phyloP scores from a whole-genome alignment of 1,139 yeast genomes.

The Pichia sp. region DNA sequence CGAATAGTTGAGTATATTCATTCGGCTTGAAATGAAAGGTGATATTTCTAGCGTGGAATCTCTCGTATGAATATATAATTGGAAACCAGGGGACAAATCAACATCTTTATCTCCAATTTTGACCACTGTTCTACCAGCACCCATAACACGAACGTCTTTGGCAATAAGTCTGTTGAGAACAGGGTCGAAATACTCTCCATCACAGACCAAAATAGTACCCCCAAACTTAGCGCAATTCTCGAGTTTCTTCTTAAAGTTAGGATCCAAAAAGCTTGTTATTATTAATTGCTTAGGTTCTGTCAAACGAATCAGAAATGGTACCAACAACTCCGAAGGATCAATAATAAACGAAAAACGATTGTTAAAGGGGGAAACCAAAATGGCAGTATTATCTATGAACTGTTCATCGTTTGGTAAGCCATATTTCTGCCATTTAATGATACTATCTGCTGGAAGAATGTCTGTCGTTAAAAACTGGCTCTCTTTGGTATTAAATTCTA shows the following conservation, averaged over 20 bases:
- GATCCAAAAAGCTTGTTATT: conserved; percentile 68
- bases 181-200: conserved; percentile 80
- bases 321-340: conserved; percentile 62
- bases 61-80: conserved; percentile 54
- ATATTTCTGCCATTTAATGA: conserved; percentile 47
- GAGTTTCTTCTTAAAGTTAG: conserved; percentile 61
- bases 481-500: conserved; percentile 38
- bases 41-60: conserved; percentile 49
- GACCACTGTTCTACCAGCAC: conserved; percentile 71
- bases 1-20: conserved; percentile 64
- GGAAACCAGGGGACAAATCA: conserved; percentile 65
- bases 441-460: conserved; percentile 40
- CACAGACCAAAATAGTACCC: conserved; percentile 63
- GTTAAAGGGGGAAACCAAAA: conserved; percentile 37
- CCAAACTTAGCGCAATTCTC: conserved; percentile 87
- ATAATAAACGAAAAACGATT: conserved; percentile 54
- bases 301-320: conserved; percentile 38
- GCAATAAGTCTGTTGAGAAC: conserved; percentile 58
- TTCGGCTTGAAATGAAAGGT: conserved; percentile 57
- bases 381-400: conserved; percentile 58
- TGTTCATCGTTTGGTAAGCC: conserved; percentile 57
- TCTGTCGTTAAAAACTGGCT: conserved; percentile 33
- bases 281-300: conserved; percentile 39
- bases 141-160: conserved; percentile 57
- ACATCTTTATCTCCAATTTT: conserved; percentile 58